Evolutionary conservation across 345 rosid genomes (phyloP), one percentile per base, ranked within the genome.

Genomic region (Clausena lansium): DNA sequence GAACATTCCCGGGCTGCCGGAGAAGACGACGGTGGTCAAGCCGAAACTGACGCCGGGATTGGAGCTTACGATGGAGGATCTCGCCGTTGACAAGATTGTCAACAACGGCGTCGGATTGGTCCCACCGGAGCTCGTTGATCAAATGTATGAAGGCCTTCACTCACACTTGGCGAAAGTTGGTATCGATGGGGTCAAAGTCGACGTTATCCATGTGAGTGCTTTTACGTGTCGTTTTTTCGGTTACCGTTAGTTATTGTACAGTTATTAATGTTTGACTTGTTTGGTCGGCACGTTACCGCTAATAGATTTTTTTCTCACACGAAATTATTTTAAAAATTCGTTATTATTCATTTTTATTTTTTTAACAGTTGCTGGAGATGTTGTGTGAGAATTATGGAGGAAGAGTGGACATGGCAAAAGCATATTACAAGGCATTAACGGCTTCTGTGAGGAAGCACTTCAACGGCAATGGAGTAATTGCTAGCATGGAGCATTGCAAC

Each of bases 401-500:
- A 22, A 92, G 98, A 83, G 97, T 96, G 52, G 98, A 96, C 20
- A 79, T 96, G 41, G 99, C 97, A 0, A 92, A 91, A 83, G 91
- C 94, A 54, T 96, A 94, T 82, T 96, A 2, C 86, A 89, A 90
- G 78, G 98, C 97, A 2, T 67, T 96, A 32, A 88, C 99, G 15
- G 88, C 84, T 3, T 94, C 98, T 0, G 98, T 92, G 36, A 90
- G 77, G 70, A 92, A 87, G 84, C 97, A 96, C 77, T 96, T 96
- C 85, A 85, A 88, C 11, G 98, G 99, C 52, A 96, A 96, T 79
- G 98, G 97, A 38, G 98, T 96, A 22, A 96, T 96, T 27, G 98
- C 99, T 0, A 96, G 99, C 74, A 96, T 96, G 99, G 97, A 92
- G 81, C 98, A 96, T 71, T 94, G 98, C 81, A 96, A 96, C 83